Evolutionary conservation across 2,329 filamentous ascomycete species (phyloP), one percentile per base, ranked within the genome.

Genomic region (Huntiella bhutanensis): DNA sequence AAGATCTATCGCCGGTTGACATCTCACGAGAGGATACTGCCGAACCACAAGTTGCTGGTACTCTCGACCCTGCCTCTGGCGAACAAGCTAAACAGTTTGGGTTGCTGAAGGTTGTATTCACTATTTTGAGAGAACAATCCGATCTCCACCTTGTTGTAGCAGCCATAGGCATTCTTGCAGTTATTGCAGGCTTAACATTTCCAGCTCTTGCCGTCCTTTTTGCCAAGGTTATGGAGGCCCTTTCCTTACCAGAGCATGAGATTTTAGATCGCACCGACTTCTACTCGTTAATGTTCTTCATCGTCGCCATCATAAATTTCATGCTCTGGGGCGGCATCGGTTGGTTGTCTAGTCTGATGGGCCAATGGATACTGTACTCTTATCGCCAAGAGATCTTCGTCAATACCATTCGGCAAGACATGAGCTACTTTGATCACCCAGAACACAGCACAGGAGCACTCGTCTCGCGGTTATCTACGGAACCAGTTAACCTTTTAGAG

Each of bases 281-380:
- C 52, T 73, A 64, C 55, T 60, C 68, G 0, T 61, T 71, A 42
- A 73, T 75, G 69, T 74, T 74, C 54, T 70, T 73, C 43, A 57
- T 73, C 1, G 57, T 72, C 12, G 70, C 71, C 1, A 55, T 67
- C 7, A 65, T 58, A 3, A 64, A 67, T 32, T 55, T 68, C 1
- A 46, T 70, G 0, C 56, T 61, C 3, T 73, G 73, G 44, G 59
- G 57, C 28, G 49, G 55, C 1, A 51, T 57, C 17, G 63, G 64
- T 2, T 63, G 59, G 58, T 40, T 58, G 4, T 56, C 58, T 46
- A 65, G 64, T 35, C 47, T 55, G 4, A 54, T 64, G 10, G 60
- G 58, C 0, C 62, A 64, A 52, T 46, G 59, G 17, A 50, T 62
- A 19, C 59, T 61, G 53, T 56, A 53, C 10, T 52, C 53, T 5